A percentile compares a stretch with the other conserved stretches of the same genome.
Evolutionary conservation across 306 rosid species (phyloP).

Genomic region (Canavalia gladiata): DNA sequence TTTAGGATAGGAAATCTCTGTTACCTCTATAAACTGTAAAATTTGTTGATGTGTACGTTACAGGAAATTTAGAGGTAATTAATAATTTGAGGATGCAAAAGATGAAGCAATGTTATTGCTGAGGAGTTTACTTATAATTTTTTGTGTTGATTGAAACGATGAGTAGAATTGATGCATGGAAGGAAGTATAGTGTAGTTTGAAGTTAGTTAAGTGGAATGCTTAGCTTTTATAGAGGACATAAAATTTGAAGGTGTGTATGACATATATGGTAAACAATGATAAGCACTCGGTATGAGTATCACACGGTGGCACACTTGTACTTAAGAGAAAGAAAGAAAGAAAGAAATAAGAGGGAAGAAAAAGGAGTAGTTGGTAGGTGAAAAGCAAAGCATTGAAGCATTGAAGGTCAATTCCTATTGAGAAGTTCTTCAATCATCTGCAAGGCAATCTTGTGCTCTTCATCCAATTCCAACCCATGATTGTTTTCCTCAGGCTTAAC

Average conservation of each 20-base stretch:
- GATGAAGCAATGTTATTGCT: too few species aligned
- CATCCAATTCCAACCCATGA: conserved; percentile 51
- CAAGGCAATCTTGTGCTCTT: conserved; percentile 70
- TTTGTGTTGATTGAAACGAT: neutral
- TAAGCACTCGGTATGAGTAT: neutral
- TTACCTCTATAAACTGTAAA: too few species aligned
- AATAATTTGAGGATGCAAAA: too few species aligned
- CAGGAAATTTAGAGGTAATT: too few species aligned
- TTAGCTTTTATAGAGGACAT: neutral
- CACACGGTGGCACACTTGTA: conserved; percentile 47
- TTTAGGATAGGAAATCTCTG: too few species aligned
- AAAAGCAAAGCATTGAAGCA: conserved; percentile 25
- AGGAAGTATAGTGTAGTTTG: neutral
- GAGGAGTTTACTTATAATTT: neutral
- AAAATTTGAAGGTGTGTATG: neutral
- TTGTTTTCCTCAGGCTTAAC: conserved; percentile 46
- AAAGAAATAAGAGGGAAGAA: conserved; percentile 19
- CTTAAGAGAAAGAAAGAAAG: conserved; percentile 50
- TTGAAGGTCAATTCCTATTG: conserved; percentile 52
- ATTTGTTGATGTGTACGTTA: too few species aligned
- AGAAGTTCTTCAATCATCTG: conserved; percentile 96
- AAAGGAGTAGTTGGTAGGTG: conserved; percentile 35
- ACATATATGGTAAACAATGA: conserved; percentile 35
- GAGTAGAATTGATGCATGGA: conserved; percentile 10
- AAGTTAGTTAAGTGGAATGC: neutral